phyloP scores from a whole-genome alignment of 345 rosid species.

The Citrus hindsii region DNA sequence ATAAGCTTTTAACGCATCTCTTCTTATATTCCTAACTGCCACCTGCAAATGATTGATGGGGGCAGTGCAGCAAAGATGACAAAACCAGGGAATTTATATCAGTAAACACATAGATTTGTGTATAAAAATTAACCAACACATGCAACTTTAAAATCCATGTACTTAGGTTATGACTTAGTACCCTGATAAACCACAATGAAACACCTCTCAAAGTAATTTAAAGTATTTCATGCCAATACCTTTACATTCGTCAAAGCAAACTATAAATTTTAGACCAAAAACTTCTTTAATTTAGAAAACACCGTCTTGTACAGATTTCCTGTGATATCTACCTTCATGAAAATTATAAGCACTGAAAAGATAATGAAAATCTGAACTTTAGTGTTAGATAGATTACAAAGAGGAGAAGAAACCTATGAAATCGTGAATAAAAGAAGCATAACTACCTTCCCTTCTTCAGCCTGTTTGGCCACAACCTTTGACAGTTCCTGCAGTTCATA shows the following conservation, averaged over 20 bases:
- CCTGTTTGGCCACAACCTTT: constrained; percentile 82
- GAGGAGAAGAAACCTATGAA: not conserved
- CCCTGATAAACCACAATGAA: not conserved
- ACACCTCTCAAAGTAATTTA: not conserved
- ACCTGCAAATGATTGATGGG: constrained; percentile 41
- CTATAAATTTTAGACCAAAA: not conserved
- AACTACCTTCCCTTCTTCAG: constrained; percentile 93
- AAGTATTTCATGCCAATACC: constrained; percentile 4
- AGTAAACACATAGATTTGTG: not conserved
- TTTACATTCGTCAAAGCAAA: not conserved
- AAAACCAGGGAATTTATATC: not conserved
- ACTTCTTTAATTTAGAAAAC: not conserved
- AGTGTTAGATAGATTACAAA: not conserved
- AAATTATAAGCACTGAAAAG: not conserved
- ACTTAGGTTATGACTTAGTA: not conserved
- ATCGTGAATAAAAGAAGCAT: constrained; percentile 12
- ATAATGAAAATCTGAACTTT: not conserved
- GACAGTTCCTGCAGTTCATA: constrained; percentile 61
- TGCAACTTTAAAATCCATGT: not conserved
- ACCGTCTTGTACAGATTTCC: not conserved
- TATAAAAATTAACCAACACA: not conserved
- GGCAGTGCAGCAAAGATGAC: constrained; percentile 1
- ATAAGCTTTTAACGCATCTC: constrained; percentile 86
- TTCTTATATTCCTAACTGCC: constrained; percentile 89
- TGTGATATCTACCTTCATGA: not conserved